Base-by-base conservation (phyloP, 495 filamentous ascomycete species). In the Aspergillus heteromorphus region DNA sequence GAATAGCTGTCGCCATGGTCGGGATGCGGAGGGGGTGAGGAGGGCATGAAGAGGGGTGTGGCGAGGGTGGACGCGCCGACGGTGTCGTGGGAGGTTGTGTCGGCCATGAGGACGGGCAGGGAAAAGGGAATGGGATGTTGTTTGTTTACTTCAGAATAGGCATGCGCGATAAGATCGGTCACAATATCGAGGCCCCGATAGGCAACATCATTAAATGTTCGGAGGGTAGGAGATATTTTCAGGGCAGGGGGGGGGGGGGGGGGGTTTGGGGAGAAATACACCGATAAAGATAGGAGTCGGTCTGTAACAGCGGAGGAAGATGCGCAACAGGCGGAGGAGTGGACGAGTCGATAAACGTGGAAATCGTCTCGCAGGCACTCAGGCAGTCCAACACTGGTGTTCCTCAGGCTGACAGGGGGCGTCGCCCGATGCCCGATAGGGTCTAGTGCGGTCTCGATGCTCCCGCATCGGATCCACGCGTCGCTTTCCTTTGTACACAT, bases 41-140 rank as follows among this genome's bases (percentile, higher is more conserved):
- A 68, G 13, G 68, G 67, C 64, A 73, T 71, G 45, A 69, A 73
- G 14, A 69, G 61, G 13, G 74, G 74, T 4, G 66, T 74, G 1
- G 59, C 70, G 6, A 76, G 62, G 1, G 74, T 75, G 5, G 73
- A 77, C 45, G 71, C 64, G 40, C 73, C 73, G 52, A 77, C 69
- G 4, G 73, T 76, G 55, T 77, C 74, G 60, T 77, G 74, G 18
- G 72, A 68, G 13, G 74, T 77, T 13, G 68, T 60, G 62, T 73
- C 69, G 41, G 69, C 65, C 68, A 70, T 72, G 55, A n/a, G n/a
- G n/a, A n/a, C n/a, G 48, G 62, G 63, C 60, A 27, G 6, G 21
- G 16, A 16, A 25, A 7, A 20, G 19, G 17, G 1, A 3, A 3
- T 17, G 13, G 16, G n/a, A n/a, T 5, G 43, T 16, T 29, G 27